Evolutionary conservation across 495 filamentous ascomycete species (phyloP).

Genomic region (Penicillium salamii): DNA sequence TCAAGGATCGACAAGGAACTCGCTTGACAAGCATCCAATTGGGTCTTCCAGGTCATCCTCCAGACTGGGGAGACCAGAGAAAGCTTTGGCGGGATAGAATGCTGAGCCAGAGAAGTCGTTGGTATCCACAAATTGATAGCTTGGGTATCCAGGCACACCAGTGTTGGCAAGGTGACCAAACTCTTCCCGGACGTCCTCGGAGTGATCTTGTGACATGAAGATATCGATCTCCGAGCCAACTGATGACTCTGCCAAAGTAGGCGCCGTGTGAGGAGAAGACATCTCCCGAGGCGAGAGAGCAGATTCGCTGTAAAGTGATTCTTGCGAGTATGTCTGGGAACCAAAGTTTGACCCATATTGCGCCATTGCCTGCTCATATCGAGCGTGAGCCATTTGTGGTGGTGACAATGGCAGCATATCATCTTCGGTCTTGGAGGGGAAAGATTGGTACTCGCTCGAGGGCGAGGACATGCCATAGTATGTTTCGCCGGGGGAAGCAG

Average conservation of each 20-base stretch:
- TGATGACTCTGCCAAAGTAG: conserved; percentile 39
- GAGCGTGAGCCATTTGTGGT: conserved; percentile 22
- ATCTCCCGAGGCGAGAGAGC: conserved; percentile 30
- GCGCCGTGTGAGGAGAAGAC: conserved; percentile 40
- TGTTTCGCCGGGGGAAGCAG: conserved; percentile 43
- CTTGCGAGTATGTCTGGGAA: conserved; percentile 24
- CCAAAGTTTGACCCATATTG: conserved; percentile 19
- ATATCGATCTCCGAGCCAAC: conserved; percentile 45
- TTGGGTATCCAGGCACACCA: conserved; percentile 31
- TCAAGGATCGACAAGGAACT: conserved; percentile 28
- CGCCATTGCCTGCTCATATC: conserved; percentile 27
- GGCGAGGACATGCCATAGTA: conserved; percentile 45
- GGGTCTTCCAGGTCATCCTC: conserved; percentile 36
- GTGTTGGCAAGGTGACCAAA: conserved; percentile 28
- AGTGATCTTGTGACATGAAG: conserved; percentile 42
- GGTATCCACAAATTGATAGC: conserved; percentile 28
- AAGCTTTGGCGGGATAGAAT: conserved; percentile 37
- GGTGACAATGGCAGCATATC: conserved; percentile 37
- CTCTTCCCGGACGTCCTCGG: conserved; percentile 33
- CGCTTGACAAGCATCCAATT: conserved; percentile 27
- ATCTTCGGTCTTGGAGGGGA: conserved; percentile 42
- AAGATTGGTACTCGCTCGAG: conserved; percentile 45
- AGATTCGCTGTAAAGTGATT: conserved; percentile 33
- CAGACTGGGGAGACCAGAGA: conserved; percentile 25
- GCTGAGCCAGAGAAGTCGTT: conserved; percentile 34